Evolutionary conservation across 1,284 basidiomycete species (phyloP), one percentile per base, ranked within the genome.

Genomic region (Moniliophthora roreri): DNA sequence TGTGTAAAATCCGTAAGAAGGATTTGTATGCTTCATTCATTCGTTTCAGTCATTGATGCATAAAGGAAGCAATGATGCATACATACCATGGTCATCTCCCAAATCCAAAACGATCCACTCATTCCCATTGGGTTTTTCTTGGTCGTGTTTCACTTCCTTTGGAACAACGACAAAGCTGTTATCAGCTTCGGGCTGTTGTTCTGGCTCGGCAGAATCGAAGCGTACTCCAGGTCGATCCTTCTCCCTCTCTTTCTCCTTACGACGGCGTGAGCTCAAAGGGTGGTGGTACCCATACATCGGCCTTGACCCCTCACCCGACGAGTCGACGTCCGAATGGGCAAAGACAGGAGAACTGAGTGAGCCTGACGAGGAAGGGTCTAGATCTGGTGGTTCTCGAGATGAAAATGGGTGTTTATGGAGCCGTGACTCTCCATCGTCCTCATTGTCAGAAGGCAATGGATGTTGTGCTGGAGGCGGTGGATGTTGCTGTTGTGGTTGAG

Each of bases 101-200:
- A 85, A 70, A 60, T 87, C 83, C 23, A 87, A 62, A 2, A 85
- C 71, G 28, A 87, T 70, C 80, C 81, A 84, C 45, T 82, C 77
- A 0, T 75, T 41, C 13, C 24, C 32, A 69, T 26, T 63, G 51
- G 8, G 41, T 62, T 50, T 37, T 39, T 48, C n/a, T n/a, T n/a
- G n/a, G 41, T 16, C 23, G 7, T 32, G 7, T 40, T 16, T 40
- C 39, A 21, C 9, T 32, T 32, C 28, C 28, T 32, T 32, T 32
- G 28, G 11, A 11, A 32, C 28, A 32, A 32, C 7, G 11, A 32
- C 28, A 11, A 32, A 32, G 6, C 7, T 6, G 7, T 32, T 32
- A 11, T 32, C 28, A 11, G 28, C 28, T 32, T 32, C 28, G 28
- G 28, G 28, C 11, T 32, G 28, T 32, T 6, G 28, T 11, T 32